Base-by-base conservation (phyloP, 257 asterid genomes). In the Primulina tabacum region DNA sequence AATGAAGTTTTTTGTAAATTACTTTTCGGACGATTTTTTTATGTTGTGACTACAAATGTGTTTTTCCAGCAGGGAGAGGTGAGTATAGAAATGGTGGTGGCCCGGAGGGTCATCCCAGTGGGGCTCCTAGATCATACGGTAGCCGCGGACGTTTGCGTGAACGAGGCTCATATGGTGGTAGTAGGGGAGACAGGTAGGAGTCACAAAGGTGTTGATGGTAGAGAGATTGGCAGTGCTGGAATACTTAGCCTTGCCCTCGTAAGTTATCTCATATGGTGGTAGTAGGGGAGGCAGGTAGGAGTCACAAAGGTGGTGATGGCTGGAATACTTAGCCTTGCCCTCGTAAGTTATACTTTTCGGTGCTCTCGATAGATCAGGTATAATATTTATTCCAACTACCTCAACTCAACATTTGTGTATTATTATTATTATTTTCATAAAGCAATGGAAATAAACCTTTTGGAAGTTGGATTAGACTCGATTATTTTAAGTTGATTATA, bases 121-220 rank as follows among this genome's bases (percentile, higher is more conserved):
- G 55, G 18, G 18, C 55, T 43, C 18, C 55, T 43, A 43, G 55
- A 43, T n/a, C 5, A 14, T 12, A 12, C 7, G n/a, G 86, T 34
- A 89, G 84, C 8, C 73, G 86, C 2, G 85, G 86, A 0, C 80
- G 82, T 7, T 76, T 81, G 0, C 80, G 87, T 4, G 87, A 87
- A 2, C 82, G 88, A 7, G 92, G 85, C 53, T 78, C 83, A 9
- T 75, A 74, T 78, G 83, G 79, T 67, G 86, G 89, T 64, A 82
- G 84, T 67, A 81, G 86, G 69, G 86, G 85, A 17, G 79, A 79
- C 33, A 79, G 92, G 74, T 85, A 77, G 94, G 94, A 82, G 87
- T 52, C 80, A 88, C 16, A 88, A 82, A 75, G 95, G 80, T 60
- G 81, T 80, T 9, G 89, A 68, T 82, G 80, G 82, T 84, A 89